Evolutionary conservation across 768 basidiomycete species (phyloP), one percentile per base, ranked within the genome.

Genomic region (Boletus rex-veris): DNA sequence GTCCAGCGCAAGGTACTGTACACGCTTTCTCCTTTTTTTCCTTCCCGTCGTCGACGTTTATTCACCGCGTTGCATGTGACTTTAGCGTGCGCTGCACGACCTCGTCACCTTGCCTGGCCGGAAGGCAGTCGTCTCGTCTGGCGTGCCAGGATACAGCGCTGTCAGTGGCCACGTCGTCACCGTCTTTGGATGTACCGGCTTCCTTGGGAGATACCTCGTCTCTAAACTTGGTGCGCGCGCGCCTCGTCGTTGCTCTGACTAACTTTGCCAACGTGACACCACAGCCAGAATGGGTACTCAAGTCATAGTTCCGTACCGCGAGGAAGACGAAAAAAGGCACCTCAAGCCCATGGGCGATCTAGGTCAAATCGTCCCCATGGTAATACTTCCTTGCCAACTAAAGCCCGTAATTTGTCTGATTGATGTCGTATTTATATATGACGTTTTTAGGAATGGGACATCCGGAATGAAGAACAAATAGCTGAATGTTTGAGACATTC

Each of bases 111-210:
- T 86, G 38, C 83, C 86, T 44, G 68, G 65, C 35, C 67, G 68
- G 53, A 85, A 85, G 62, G 85, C 91, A 37, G 75, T 91, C 59
- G 77, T 95, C 63, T 80, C 85, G 6, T 76, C 83, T 59, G 95
- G 94, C 18, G 80, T 84, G 48, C 85, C 86, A 48, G 94, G 88
- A 57, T 90, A 92, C 66, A 90, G 89, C 65, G 87, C 92, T 4
- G 86, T 88, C 54, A 86, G 88, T 39, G 97, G 96, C 3, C 94
- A 95, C 73, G 82, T 87, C 36, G 96, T 88, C 39, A 99, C 97
- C 15, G 95, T 98, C 46, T 98, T 99, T 78, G 97, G 97, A 21
- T 90, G 87, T 68, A 97, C 95, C 4, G 92, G 95, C 6, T 98
- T 98, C 71, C 75, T 99, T 54, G 97, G 96, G 42, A 78, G 94